phyloP scores from a whole-genome alignment of 2,329 filamentous ascomycete genomes.

The Endocalyx cinctus region DNA sequence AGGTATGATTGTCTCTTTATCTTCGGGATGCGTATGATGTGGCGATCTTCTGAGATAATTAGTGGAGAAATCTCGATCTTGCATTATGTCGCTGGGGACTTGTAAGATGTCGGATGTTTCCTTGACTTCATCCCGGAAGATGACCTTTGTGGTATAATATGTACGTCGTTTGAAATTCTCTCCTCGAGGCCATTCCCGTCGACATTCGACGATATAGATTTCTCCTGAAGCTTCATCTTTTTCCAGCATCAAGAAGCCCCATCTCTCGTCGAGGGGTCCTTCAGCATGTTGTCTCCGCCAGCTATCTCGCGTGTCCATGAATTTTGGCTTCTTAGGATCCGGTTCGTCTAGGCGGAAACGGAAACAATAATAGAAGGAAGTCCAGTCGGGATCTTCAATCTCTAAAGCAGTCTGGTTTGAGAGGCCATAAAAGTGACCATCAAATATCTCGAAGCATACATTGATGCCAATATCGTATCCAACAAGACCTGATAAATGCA shows the following conservation, averaged over 20 bases:
- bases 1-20: slow-evolving; percentile 34
- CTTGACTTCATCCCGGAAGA: slow-evolving; percentile 29
- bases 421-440: slow-evolving; percentile 62
- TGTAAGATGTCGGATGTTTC: slow-evolving; percentile 3
- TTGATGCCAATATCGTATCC: slow-evolving; percentile 63
- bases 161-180: slow-evolving; percentile 57
- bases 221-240: slow-evolving; percentile 54
- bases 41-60: slow-evolving; percentile 20
- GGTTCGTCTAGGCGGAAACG: slow-evolving; percentile 53
- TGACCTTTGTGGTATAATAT: slow-evolving; percentile 58
- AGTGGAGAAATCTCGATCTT: neutral
- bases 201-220: slow-evolving; percentile 60
- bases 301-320: slow-evolving; percentile 41
- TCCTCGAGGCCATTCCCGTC: slow-evolving; percentile 59
- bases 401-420: slow-evolving; percentile 62
- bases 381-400: slow-evolving; percentile 60
- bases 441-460: slow-evolving; percentile 67
- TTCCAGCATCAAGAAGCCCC: slow-evolving; percentile 62
- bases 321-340: slow-evolving; percentile 32
- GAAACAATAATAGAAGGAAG: slow-evolving; percentile 64
- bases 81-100: too few relatives aligned
- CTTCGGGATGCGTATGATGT: slow-evolving; percentile 44
- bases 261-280: slow-evolving; percentile 71
- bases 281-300: slow-evolving; percentile 67
- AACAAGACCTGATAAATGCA: slow-evolving; percentile 54